Base-by-base conservation (phyloP, 306 rosid species). In the Potentilla sterilis region DNA sequence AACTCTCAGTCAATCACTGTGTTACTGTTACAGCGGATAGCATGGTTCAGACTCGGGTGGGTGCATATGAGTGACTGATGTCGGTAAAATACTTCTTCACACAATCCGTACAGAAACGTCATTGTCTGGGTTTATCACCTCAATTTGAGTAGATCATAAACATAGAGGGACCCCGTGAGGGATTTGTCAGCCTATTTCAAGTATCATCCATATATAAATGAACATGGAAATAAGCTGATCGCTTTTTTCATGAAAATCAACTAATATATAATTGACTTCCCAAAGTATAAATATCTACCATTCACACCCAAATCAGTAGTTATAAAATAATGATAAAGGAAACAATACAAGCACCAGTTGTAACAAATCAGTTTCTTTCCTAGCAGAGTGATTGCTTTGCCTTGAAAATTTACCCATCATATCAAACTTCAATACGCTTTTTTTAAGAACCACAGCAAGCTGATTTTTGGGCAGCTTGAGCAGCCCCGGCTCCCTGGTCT, bases 391-490 rank as follows among this genome's bases (percentile, higher is more conserved):
- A 73, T 75, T 77, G 81, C 67, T 74, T 73, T 79, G 81, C 78
- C 76, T 77, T 77, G 40, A 79, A 66, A 71, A 77, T 80, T 76
- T 71, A 84, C 74, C 79, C 78, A 52, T 40, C 78, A 81, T 66
- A 77, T 75, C 71, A 46, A 28, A 62, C 55, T 73, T 65, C 63
- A 35, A 37, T 32, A 16, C 9, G 54, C 59, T 68, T 57, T 73
- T 78, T 75, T 86, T 81, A 89, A 21, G 90, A 91, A 76, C 96
- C 96, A 77, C 98, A 93, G 80, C 98, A 93, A n/a, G 98, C 86
- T 69, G 96, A 88, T 81, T 70, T 87, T 86, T 88, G 96, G 67
- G 90, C 80, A 41, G 87, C 75, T 83, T 91, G 94, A 67, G 87
- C 84, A 80, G 96, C 86, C 21, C 91, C 92, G 7, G 88, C 90